Conservation (phyloP, 257 asterid species). For the Nicotiana attenuata region DNA sequence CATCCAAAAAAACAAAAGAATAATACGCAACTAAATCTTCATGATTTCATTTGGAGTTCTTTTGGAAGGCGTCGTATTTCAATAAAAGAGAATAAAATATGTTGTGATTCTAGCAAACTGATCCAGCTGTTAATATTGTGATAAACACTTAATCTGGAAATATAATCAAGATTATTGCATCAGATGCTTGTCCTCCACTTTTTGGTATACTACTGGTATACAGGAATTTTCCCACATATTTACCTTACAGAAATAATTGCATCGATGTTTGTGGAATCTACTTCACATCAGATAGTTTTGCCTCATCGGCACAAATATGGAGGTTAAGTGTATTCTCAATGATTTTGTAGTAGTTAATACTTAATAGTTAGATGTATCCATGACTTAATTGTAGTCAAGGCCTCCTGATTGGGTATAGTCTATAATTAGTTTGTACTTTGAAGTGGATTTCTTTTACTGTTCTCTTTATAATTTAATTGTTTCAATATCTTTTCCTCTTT, state of each 20-base stretch:
- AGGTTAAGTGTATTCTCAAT: background rate
- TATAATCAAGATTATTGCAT: background rate
- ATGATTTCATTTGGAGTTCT: too few species aligned
- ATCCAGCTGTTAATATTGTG: background rate
- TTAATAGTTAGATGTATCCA: background rate
- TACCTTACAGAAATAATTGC: background rate
- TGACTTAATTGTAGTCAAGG: background rate
- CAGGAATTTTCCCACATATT: background rate
- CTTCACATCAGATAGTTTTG: background rate
- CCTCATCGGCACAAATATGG: background rate
- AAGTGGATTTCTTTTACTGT: background rate
- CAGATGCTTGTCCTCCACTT: background rate
- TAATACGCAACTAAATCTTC: too few species aligned
- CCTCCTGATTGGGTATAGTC: background rate
- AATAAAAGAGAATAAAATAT: too few species aligned
- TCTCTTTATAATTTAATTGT: background rate
- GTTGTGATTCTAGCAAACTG: background rate
- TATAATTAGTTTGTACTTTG: background rate
- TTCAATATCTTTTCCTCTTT: slow-evolving; percentile 3
- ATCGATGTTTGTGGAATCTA: background rate
- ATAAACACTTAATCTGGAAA: background rate
- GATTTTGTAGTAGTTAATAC: background rate
- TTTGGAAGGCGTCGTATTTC: too few species aligned
- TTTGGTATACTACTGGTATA: background rate
- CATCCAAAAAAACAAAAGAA: too few species aligned